These are phyloP conservation scores for Ustilago trichophora DNA, from an alignment of 1,284 basidiomycete species.

Conservation along the genomic window DNA sequence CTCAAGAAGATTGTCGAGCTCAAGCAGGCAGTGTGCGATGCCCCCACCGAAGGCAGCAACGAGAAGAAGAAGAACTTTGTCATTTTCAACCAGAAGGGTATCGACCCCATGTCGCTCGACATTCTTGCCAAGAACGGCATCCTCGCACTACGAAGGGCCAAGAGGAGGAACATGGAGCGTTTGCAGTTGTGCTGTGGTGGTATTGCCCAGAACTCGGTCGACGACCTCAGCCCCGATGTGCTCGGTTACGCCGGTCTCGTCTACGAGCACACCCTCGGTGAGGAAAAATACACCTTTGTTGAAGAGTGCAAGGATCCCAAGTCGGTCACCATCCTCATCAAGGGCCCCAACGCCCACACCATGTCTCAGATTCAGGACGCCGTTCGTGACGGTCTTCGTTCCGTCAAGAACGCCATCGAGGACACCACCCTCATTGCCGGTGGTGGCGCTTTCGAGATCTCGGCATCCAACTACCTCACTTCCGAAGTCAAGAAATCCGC, in stretches of 20 bases:
- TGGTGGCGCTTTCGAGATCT: slow-evolving; percentile 95
- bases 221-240: slow-evolving; percentile 88
- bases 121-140: slow-evolving; percentile 97
- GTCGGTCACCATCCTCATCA: slow-evolving; percentile 91
- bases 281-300: slow-evolving; percentile 98
- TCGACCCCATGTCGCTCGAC: slow-evolving; percentile 96
- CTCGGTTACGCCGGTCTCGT: slow-evolving; percentile 97
- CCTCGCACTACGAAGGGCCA: slow-evolving; percentile 90
- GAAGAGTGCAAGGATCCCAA: slow-evolving; percentile 97
- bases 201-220: slow-evolving; percentile 95
- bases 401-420: slow-evolving; percentile 96
- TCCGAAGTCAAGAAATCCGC: slow-evolving; percentile 81
- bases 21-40: slow-evolving; percentile 90
- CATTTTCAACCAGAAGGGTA: slow-evolving; percentile 98
- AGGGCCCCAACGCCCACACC: slow-evolving; percentile 90
- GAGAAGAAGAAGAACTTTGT: slow-evolving; percentile 84
- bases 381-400: slow-evolving; percentile 91
- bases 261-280: slow-evolving; percentile 98
- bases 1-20: slow-evolving; percentile 96
- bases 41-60: slow-evolving; percentile 47
- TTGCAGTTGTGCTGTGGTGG: slow-evolving; percentile 85
- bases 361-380: slow-evolving; percentile 97
- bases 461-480: slow-evolving; percentile 83
- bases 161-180: slow-evolving; percentile 75
- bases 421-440: slow-evolving; percentile 89